A percentile compares a stretch with the other conserved stretches of the same genome.
These are phyloP conservation scores for Crucihimalaya himalaica DNA, from an alignment of 345 rosid genomes.

Conservation along the genomic window DNA sequence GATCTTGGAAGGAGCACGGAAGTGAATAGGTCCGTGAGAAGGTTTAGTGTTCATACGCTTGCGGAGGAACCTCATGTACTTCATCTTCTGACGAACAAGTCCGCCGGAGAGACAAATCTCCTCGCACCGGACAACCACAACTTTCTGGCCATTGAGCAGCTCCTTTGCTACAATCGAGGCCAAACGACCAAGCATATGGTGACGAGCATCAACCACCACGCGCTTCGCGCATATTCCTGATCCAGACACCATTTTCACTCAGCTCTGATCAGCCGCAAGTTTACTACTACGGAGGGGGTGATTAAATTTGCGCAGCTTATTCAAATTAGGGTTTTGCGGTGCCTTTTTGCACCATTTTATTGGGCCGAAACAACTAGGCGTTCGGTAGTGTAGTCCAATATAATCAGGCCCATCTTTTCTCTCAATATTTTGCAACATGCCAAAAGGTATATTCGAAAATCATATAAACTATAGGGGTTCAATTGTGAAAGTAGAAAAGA, in stretches of 20 bases:
- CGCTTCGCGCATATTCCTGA: constrained; percentile 74
- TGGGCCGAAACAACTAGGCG: not conserved
- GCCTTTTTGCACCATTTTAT: not conserved
- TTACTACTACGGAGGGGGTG: not conserved
- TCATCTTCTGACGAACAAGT: constrained; percentile 87
- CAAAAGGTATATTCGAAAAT: not conserved
- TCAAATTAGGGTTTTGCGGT: constrained; percentile 25
- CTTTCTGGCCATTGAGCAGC: constrained; percentile 80
- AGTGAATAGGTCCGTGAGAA: constrained; percentile 90
- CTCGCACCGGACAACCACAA: constrained; percentile 81
- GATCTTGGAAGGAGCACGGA: constrained; percentile 92
- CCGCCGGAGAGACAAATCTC: constrained; percentile 88
- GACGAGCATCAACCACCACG: constrained; percentile 83
- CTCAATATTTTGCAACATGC: not conserved
- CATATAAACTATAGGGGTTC: not conserved
- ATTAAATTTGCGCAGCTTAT: not conserved
- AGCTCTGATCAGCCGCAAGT: constrained; percentile 19
- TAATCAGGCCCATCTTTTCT: not conserved
- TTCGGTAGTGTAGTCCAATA: not conserved
- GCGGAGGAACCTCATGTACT: constrained; percentile 82
- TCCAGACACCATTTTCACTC: constrained; percentile 71
- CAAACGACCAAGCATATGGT: constrained; percentile 83
- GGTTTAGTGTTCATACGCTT: constrained; percentile 97
- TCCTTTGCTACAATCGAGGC: constrained; percentile 78
- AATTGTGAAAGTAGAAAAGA: not conserved